Evolutionary conservation across 2,329 filamentous ascomycete genomes (phyloP), one percentile per base, ranked within the genome.

Genomic region (Colletotrichum sp.): DNA sequence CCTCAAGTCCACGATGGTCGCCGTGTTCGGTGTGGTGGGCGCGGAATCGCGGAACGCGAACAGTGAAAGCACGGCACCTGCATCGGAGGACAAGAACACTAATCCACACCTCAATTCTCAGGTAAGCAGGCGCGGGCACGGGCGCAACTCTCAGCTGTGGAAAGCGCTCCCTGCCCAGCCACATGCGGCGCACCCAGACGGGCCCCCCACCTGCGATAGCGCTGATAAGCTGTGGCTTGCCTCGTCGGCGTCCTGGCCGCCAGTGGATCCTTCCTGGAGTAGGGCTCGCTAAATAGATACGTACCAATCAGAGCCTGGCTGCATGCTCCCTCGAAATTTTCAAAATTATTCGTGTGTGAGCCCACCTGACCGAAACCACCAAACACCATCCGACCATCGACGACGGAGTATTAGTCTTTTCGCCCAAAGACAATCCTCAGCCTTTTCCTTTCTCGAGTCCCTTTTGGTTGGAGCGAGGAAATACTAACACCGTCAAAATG

Each of bases 401-500:
- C 74, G n/a, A 30, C 79, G 77, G 79, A 78, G 75, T 72, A 79
- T 77, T 78, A 79, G 79, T 79, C 75, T 78, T 78, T 60, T 71
- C 72, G 68, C 52, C 59, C 59, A 84, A 86, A 86, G 86, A 87
- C 85, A 83, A 83, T 84, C 82, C 82, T 81, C 81, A 81, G 81
- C 84, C 82, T 82, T 68, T 81, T 85, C 83, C 82, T 83, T 84
- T 81, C 83, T 81, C 81, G 81, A 76, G 81, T 83, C 83, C 82
- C 83, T 81, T 82, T 84, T 83, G 85, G 84, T 87, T 84, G 84
- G 85, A 87, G 86, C 87, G 86, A 84, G 83, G 84, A 84, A 84
- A 84, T 21, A 83, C 80, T 82, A 83, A 83, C 80, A 83, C 86
- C 88, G 88, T 89, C 93, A 96, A 92, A 88, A 97, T 97, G 95